Evolutionary conservation across 768 basidiomycete genomes (phyloP).

Genomic region (Podaxis rugospora): DNA sequence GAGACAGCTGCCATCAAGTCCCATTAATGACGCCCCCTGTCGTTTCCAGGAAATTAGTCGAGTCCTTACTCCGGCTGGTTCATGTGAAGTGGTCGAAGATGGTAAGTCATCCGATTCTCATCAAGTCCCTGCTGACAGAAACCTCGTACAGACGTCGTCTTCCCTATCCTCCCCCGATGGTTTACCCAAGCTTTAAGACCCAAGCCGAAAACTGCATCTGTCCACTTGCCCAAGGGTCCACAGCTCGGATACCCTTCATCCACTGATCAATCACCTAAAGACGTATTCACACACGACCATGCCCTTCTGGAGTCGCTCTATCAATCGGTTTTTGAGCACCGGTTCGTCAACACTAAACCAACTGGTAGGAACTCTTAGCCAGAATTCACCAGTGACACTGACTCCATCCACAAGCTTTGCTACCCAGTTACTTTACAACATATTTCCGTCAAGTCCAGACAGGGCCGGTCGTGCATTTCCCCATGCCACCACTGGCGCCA

Average conservation of each 20-base stretch:
- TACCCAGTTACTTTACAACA: constrained; percentile 66
- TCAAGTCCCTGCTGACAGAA: background rate
- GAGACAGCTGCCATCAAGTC: background rate
- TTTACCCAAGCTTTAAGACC: constrained; percentile 68
- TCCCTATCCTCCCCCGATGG: constrained; percentile 74
- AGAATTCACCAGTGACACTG: background rate
- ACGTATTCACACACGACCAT: constrained; percentile 53
- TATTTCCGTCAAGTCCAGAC: constrained; percentile 64
- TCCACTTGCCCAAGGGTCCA: constrained; percentile 47
- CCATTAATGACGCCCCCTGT: background rate
- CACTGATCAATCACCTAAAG: constrained; percentile 26
- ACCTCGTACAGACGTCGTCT: constrained; percentile 54
- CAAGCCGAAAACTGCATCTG: constrained; percentile 42
- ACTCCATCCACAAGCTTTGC: constrained; percentile 39
- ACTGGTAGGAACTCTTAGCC: constrained; percentile 41
- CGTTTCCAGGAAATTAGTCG: constrained; percentile 63
- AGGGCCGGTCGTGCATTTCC: constrained; percentile 57
- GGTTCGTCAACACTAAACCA: constrained; percentile 69
- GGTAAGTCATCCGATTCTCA: constrained; percentile 35
- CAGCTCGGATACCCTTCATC: constrained; percentile 32
- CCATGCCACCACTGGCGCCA: constrained; percentile 70
- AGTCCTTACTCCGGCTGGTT: constrained; percentile 64
- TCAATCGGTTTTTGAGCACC: constrained; percentile 61
- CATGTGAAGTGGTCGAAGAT: constrained; percentile 70
- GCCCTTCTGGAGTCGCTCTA: constrained; percentile 65